Percentiles rank a stretch among this genome's conserved stretches.
These are phyloP conservation scores for Nothophytophthora sp. DNA, from an alignment of 352 stramenopile species.

Conservation along the genomic window DNA sequence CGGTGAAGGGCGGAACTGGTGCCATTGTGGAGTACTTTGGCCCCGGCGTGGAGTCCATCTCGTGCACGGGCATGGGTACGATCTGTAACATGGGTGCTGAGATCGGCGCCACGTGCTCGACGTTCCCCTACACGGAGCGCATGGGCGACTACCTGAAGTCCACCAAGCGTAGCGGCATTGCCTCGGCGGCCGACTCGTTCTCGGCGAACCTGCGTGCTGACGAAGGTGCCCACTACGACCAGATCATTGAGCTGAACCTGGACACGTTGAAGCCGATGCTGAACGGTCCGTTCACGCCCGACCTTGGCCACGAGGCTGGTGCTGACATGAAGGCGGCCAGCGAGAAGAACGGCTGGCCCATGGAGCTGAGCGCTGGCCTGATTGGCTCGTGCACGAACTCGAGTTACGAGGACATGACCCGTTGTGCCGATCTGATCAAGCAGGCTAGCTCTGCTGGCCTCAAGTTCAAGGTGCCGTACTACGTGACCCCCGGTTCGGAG, in stretches of 20 bases:
- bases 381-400: constrained; percentile 96
- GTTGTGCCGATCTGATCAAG: constrained; percentile 88
- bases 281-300: constrained; percentile 93
- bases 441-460: constrained; percentile 83
- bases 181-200: constrained; percentile 89
- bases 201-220: constrained; percentile 86
- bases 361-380: constrained; percentile 88
- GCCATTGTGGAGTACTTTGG: constrained; percentile 95
- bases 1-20: constrained; percentile 93
- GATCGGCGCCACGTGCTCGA: constrained; percentile 94
- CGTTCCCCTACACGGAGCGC: constrained; percentile 92
- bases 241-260: constrained; percentile 95
- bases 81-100: constrained; percentile 97
- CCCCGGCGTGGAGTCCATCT: constrained; percentile 92
- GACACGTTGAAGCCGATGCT: constrained; percentile 89
- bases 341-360: constrained; percentile 92
- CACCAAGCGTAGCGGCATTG: constrained; percentile 89
- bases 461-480: constrained; percentile 93
- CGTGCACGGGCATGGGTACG: constrained; percentile 94
- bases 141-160: constrained; percentile 93
- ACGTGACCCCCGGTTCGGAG: constrained; percentile 92
- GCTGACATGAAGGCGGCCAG: constrained; percentile 62
- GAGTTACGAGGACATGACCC: constrained; percentile 94
- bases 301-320: constrained; percentile 86
- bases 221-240: constrained; percentile 91